phyloP scores from a whole-genome alignment of 306 rosid genomes.

The Prunus campanulata region DNA sequence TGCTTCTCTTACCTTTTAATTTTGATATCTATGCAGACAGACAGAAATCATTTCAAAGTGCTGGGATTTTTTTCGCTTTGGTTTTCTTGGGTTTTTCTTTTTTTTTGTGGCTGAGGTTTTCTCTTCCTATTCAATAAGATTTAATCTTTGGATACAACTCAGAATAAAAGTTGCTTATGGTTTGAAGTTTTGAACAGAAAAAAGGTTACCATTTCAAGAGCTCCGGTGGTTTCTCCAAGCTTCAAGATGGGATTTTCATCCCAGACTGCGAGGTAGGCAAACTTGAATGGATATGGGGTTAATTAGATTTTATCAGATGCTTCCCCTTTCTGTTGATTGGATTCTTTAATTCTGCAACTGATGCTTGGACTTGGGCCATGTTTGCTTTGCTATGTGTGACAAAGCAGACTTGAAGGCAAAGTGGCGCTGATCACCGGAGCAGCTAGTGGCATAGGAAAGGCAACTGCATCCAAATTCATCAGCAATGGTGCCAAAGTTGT shows the following conservation, averaged over 20 bases:
- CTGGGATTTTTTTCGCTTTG: neutral
- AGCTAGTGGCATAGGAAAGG: conserved; percentile 90
- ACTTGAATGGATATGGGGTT: neutral
- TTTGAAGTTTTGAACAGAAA: conserved; percentile 29
- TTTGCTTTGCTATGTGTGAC: conserved; percentile 1
- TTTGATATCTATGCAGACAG: neutral
- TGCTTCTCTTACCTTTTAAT: neutral
- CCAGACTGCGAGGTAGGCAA: conserved; percentile 39
- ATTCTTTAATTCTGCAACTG: neutral
- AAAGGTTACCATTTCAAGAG: conserved; percentile 31
- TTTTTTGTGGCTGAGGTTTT: neutral
- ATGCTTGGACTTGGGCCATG: too few species aligned
- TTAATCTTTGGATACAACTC: too few species aligned
- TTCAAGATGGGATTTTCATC: conserved; percentile 49
- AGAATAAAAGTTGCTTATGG: neutral
- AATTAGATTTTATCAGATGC: neutral
- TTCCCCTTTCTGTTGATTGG: conserved; percentile 1
- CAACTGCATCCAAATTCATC: conserved; percentile 64
- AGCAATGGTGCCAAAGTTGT: conserved; percentile 86
- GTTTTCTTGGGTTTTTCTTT: neutral
- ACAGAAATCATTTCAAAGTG: neutral
- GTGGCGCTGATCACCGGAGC: conserved; percentile 96
- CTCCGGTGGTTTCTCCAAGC: conserved; percentile 31
- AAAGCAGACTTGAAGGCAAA: conserved; percentile 67
- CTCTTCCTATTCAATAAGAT: neutral